phyloP scores from a whole-genome alignment of 2,329 filamentous ascomycete species.

The Sordariomycetes sp. region DNA sequence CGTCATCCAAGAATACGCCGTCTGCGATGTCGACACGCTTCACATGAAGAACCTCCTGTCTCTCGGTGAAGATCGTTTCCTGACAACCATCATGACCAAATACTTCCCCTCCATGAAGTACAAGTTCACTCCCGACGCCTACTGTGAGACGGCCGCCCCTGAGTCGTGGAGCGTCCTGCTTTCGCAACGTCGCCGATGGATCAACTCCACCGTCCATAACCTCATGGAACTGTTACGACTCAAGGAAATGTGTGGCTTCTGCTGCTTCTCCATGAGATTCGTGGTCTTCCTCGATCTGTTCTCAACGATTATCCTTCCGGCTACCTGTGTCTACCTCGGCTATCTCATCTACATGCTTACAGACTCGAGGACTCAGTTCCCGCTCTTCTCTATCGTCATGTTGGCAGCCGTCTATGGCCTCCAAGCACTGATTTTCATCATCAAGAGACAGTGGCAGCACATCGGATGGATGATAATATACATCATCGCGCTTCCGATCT shows the following conservation, averaged over 20 bases:
- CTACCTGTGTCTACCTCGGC: slow-evolving; percentile 74
- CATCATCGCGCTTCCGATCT: slow-evolving; percentile 87
- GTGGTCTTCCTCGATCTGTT: slow-evolving; percentile 90
- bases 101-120: slow-evolving; percentile 92
- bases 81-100: slow-evolving; percentile 97
- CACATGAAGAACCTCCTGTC: slow-evolving; percentile 95
- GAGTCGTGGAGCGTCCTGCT: slow-evolving; percentile 89
- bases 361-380: slow-evolving; percentile 62
- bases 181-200: slow-evolving; percentile 98
- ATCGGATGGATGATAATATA: slow-evolving; percentile 99
- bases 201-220: slow-evolving; percentile 98
- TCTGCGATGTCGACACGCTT: slow-evolving; percentile 83
- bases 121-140: slow-evolving; percentile 91
- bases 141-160: slow-evolving; percentile 85
- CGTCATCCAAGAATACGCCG: slow-evolving; percentile 78
- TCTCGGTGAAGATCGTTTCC: slow-evolving; percentile 90
- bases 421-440: slow-evolving; percentile 89
- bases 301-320: slow-evolving; percentile 84
- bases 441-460: slow-evolving; percentile 97
- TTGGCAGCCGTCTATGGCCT: slow-evolving; percentile 88
- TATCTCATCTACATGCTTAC: slow-evolving; percentile 79
- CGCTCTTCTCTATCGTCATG: slow-evolving; percentile 79
- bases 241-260: slow-evolving; percentile 95
- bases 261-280: slow-evolving; percentile 96
- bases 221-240: slow-evolving; percentile 81